A percentile compares a stretch with the other conserved stretches of the same genome.
These are phyloP conservation scores for Penicillium pulvis DNA, from an alignment of 495 filamentous ascomycete species.

Conservation along the genomic window DNA sequence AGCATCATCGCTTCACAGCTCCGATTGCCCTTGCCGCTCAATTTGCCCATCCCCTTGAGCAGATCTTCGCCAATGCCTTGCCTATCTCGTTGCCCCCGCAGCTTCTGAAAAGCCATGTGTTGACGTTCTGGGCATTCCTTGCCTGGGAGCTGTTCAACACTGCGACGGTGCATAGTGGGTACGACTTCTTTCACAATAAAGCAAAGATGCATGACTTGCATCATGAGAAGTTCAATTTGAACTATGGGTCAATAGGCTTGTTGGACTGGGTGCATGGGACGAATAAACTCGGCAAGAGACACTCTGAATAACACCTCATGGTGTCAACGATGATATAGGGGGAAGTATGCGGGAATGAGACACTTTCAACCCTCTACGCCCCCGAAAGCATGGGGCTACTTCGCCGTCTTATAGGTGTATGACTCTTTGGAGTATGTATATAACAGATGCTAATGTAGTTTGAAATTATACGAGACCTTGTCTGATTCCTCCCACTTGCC, in stretches of 20 bases:
- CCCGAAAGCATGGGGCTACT: too few species aligned
- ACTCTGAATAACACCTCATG: conserved; percentile 16
- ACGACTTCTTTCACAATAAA: conserved; percentile 48
- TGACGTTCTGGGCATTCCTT: conserved; percentile 56
- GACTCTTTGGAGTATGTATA: too few species aligned
- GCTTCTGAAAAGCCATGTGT: conserved; percentile 46
- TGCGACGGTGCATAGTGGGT: conserved; percentile 56
- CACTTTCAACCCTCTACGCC: too few species aligned
- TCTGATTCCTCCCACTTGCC: too few species aligned
- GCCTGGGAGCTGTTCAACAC: conserved; percentile 51
- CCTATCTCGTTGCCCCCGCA: conserved; percentile 56
- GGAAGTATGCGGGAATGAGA: too few species aligned
- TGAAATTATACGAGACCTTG: too few species aligned
- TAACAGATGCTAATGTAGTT: too few species aligned
- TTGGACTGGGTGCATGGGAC: conserved; percentile 43
- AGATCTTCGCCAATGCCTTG: conserved; percentile 55
- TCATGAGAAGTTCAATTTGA: conserved; percentile 42
- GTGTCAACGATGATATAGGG: background rate
- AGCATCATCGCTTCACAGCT: conserved; percentile 59
- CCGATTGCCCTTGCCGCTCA: conserved; percentile 60
- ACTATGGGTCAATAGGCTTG: conserved; percentile 39
- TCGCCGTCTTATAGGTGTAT: too few species aligned
- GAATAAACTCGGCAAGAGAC: conserved; percentile 27
- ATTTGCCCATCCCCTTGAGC: conserved; percentile 61
- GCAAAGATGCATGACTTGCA: conserved; percentile 58